Conservation (phyloP, 345 rosid species). For the Eucalyptus melliodora region DNA sequence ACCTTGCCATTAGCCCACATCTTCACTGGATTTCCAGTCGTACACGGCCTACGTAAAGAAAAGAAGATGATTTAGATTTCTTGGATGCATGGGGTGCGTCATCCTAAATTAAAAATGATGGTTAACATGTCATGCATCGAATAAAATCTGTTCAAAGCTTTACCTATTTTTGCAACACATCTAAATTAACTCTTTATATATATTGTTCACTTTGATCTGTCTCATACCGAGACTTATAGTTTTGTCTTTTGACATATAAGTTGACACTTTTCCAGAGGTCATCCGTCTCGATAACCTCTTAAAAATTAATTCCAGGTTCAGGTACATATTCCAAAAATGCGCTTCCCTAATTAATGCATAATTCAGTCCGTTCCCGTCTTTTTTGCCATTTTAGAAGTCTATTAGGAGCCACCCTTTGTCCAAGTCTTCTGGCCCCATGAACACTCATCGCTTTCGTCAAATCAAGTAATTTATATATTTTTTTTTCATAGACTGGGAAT, state of each 20-base stretch:
- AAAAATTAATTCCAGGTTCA: background rate
- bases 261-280: background rate
- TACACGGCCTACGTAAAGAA: background rate
- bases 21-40: background rate
- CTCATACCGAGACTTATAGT: too few species aligned
- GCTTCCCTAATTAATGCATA: background rate
- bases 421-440: rapidly evolving
- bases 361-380: rapidly evolving
- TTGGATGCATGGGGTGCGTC: background rate
- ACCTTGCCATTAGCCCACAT: background rate
- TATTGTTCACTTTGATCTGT: background rate
- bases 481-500: background rate
- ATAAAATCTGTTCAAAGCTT: background rate
- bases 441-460: background rate
- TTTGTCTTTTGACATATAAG: background rate
- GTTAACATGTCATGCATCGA: background rate
- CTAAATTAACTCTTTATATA: background rate
- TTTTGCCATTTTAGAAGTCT: background rate
- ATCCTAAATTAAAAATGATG: background rate
- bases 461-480: rapidly evolving
- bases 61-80: background rate
- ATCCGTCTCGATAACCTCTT: background rate
- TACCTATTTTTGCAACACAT: background rate
- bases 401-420: too few species aligned
- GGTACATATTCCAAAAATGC: background rate